Percentiles rank a stretch among this genome's conserved stretches.
Conservation (phyloP, 2,329 filamentous ascomycete genomes). For the Rhinocladiella similis region DNA sequence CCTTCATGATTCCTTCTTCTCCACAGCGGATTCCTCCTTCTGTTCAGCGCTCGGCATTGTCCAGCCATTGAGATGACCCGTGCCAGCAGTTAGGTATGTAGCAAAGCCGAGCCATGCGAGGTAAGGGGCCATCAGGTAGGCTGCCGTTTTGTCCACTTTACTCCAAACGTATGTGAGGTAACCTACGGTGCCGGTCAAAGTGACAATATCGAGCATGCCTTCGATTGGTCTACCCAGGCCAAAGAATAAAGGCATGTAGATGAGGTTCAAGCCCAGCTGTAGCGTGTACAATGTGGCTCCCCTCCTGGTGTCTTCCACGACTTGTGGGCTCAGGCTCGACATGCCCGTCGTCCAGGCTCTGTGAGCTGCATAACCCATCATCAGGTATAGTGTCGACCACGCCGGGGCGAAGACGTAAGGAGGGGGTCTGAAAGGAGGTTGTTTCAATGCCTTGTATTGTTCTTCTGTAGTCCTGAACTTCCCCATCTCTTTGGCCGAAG, state of each 20-base stretch:
- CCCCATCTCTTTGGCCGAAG: slow-evolving; percentile 20
- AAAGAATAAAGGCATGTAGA: slow-evolving; percentile 95
- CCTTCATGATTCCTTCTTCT: slow-evolving; percentile 12
- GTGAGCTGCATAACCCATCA: slow-evolving; percentile 89
- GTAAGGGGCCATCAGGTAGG: slow-evolving; percentile 77
- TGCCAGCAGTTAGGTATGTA: slow-evolving; percentile 74
- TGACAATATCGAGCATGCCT: slow-evolving; percentile 73
- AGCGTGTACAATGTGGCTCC: slow-evolving; percentile 80
- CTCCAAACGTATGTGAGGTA: slow-evolving; percentile 78
- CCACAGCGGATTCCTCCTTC: slow-evolving; percentile 3
- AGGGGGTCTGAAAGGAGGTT: slow-evolving; percentile 57
- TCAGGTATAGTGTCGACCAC: slow-evolving; percentile 59
- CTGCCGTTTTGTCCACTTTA: slow-evolving; percentile 69
- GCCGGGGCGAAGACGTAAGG: slow-evolving; percentile 59
- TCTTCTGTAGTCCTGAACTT: slow-evolving; percentile 35
- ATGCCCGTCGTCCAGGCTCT: slow-evolving; percentile 68
- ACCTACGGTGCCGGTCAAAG: slow-evolving; percentile 68
- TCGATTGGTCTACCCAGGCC: slow-evolving; percentile 69
- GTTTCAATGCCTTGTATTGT: slow-evolving; percentile 40
- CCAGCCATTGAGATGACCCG: slow-evolving; percentile 70
- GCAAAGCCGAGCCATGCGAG: slow-evolving; percentile 84
- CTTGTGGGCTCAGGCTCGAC: slow-evolving; percentile 55
- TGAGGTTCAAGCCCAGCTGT: slow-evolving; percentile 80
- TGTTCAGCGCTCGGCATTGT: slow-evolving; percentile 44
- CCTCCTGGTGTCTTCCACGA: slow-evolving; percentile 61